phyloP scores from a whole-genome alignment of 129 eudicot genomes.

The Chrysanthemum lavandulifolium region DNA sequence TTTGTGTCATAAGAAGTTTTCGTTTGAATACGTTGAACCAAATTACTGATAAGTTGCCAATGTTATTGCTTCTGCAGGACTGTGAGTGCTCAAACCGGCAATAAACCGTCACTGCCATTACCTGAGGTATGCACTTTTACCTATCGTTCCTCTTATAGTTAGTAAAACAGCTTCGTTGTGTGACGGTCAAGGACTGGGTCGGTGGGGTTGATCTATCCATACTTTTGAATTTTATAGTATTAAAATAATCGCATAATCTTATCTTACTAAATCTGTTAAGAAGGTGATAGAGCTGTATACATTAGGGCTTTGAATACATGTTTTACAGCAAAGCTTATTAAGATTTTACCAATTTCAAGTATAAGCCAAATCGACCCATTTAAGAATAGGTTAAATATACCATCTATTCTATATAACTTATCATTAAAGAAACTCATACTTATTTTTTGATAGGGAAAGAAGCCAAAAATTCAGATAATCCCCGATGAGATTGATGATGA shows the following conservation, averaged over 20 bases:
- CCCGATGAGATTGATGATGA: conserved; percentile 26
- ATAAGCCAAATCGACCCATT: too few species aligned
- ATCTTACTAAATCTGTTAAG: neutral
- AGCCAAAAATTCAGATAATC: conserved; percentile 27
- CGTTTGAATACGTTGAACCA: neutral
- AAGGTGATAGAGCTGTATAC: neutral
- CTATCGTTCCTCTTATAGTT: neutral
- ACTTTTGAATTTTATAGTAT: too few species aligned
- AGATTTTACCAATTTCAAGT: too few species aligned
- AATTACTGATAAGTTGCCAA: neutral
- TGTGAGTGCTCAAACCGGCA: conserved; percentile 60
- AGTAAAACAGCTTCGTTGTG: neutral
- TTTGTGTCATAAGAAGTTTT: conserved; percentile 13
- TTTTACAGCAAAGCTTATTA: too few species aligned
- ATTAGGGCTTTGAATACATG: neutral
- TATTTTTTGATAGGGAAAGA: conserved; percentile 37
- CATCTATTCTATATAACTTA: too few species aligned
- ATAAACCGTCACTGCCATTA: conserved; percentile 34
- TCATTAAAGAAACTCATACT: neutral
- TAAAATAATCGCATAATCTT: neutral
- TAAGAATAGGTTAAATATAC: too few species aligned
- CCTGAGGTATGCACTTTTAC: conserved; percentile 36
- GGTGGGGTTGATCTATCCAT: too few species aligned
- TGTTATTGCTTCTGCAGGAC: conserved; percentile 42
- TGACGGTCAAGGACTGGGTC: too few species aligned